Evolutionary conservation across 2,329 filamentous ascomycete species (phyloP).

Genomic region (Saccharata proteae): DNA sequence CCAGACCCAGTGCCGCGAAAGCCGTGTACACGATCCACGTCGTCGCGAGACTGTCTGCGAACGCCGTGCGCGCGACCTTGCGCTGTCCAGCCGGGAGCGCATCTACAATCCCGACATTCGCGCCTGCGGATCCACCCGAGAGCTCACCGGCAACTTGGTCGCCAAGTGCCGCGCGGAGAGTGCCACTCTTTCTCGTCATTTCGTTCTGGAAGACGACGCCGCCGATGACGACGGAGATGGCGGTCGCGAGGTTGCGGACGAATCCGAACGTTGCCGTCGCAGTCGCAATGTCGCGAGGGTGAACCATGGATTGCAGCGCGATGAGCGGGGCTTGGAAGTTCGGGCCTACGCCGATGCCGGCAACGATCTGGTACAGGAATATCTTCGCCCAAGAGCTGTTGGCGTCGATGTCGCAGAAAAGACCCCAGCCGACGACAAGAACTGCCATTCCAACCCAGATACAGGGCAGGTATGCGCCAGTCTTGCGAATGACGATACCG

Average conservation of each 20-base stretch:
- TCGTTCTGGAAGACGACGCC: constrained; percentile 70
- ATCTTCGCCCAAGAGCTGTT: constrained; percentile 26
- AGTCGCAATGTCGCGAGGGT: constrained; percentile 52
- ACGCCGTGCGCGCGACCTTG: constrained; percentile 28
- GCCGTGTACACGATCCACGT: constrained; percentile 40
- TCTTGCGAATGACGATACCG: constrained; percentile 39
- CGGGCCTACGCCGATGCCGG: constrained; percentile 42
- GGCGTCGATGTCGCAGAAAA: constrained; percentile 24
- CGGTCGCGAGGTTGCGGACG: constrained; percentile 55
- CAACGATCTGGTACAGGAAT: constrained; percentile 27
- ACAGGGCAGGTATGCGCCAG: constrained; percentile 30
- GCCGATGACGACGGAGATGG: constrained; percentile 58
- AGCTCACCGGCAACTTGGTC: constrained; percentile 39
- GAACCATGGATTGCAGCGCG: constrained; percentile 52
- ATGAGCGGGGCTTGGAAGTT: constrained; percentile 60
- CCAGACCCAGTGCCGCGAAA: constrained; percentile 28
- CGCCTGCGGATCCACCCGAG: constrained; percentile 47
- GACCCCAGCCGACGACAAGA: constrained; percentile 26
- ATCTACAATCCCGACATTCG: constrained; percentile 48
- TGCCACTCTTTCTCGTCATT: constrained; percentile 46
- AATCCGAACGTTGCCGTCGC: constrained; percentile 57
- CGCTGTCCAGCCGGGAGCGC: constrained; percentile 36
- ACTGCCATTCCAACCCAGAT: constrained; percentile 25
- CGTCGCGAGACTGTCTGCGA: constrained; percentile 30
- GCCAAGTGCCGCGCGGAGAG: constrained; percentile 40